Percentiles rank a stretch among this genome's conserved stretches.
Evolutionary conservation across 179 eudicot species (phyloP).

Genomic region (Heliamphora pulchella): DNA sequence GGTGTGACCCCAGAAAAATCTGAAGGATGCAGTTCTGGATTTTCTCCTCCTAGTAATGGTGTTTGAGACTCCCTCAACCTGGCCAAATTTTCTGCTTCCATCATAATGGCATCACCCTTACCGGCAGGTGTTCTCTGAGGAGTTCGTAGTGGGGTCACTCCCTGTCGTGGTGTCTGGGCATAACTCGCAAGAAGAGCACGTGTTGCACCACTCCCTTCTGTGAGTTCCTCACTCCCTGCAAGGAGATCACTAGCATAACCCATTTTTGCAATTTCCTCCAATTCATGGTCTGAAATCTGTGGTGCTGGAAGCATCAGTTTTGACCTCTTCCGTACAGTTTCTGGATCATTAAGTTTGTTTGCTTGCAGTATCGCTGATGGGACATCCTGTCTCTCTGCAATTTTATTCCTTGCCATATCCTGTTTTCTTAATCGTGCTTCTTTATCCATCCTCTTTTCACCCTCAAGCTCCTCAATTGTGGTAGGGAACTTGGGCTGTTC

Average conservation of each 20-base stretch:
- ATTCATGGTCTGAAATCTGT: slow-evolving; percentile 84
- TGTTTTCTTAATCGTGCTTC: slow-evolving; percentile 92
- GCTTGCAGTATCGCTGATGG: slow-evolving; percentile 94
- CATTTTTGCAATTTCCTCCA: slow-evolving; percentile 92
- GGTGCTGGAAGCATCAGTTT: slow-evolving; percentile 95
- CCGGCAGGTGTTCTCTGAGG: slow-evolving; percentile 98
- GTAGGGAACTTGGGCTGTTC: slow-evolving; percentile 87
- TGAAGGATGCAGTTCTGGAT: slow-evolving; percentile 92
- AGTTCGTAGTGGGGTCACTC: slow-evolving; percentile 87
- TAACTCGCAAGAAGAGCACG: slow-evolving; percentile 87
- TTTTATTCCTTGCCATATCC: slow-evolving; percentile 89
- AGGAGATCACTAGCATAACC: slow-evolving; percentile 80
- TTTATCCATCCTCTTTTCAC: slow-evolving; percentile 79
- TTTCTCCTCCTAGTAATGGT: slow-evolving; percentile 89
- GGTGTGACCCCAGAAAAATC: slow-evolving; percentile 99
- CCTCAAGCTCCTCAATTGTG: slow-evolving; percentile 92
- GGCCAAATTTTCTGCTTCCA: slow-evolving; percentile 95
- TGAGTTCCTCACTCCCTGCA: slow-evolving; percentile 65
- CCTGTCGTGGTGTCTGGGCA: slow-evolving; percentile 87
- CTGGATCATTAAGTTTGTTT: slow-evolving; percentile 95
- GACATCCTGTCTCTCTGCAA: slow-evolving; percentile 88
- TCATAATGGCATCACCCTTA: slow-evolving; percentile 94
- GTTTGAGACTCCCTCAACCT: slow-evolving; percentile 88
- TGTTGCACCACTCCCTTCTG: slow-evolving; percentile 93
- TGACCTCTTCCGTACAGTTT: slow-evolving; percentile 80